phyloP scores from a whole-genome alignment of 805 yeast species.

The Zygoascus bituminiphila region DNA sequence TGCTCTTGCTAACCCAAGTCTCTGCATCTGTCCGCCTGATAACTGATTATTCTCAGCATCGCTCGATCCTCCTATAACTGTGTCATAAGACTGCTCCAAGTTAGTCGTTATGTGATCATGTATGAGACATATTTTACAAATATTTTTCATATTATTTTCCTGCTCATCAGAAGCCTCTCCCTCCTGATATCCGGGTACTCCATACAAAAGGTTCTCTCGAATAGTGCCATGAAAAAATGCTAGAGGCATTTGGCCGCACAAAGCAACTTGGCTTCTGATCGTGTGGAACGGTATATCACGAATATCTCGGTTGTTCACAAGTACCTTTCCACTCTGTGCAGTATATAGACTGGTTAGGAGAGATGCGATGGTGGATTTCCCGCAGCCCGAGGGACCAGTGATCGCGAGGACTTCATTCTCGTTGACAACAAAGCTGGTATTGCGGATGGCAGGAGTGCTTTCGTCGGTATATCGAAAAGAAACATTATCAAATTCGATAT shows the following conservation, averaged over 20 bases:
- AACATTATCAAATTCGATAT: slow-evolving; percentile 38
- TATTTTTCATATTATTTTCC: slow-evolving; percentile 29
- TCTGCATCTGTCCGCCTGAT: slow-evolving; percentile 89
- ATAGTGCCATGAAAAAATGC: slow-evolving; percentile 66
- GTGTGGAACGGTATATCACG: slow-evolving; percentile 36
- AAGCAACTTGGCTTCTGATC: slow-evolving; percentile 47
- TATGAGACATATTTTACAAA: slow-evolving; percentile 40
- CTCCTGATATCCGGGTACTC: slow-evolving; percentile 2
- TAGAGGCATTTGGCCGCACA: slow-evolving; percentile 69
- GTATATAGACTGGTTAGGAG: slow-evolving; percentile 49
- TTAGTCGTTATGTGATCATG: slow-evolving; percentile 41
- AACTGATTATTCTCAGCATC: slow-evolving; percentile 34
- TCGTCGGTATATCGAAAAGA: slow-evolving; percentile 30
- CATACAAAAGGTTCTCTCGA: slow-evolving; percentile 62
- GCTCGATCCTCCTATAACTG: slow-evolving; percentile 45
- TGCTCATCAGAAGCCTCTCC: background rate
- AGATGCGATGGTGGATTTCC: slow-evolving; percentile 71
- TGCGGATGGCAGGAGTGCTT: slow-evolving; percentile 37
- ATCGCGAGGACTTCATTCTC: slow-evolving; percentile 51
- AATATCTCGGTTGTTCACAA: slow-evolving; percentile 42
- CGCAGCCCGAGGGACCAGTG: slow-evolving; percentile 84
- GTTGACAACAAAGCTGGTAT: slow-evolving; percentile 31
- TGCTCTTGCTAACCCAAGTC: slow-evolving; percentile 79
- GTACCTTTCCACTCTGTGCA: slow-evolving; percentile 33
- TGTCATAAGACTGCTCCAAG: slow-evolving; percentile 51